Evolutionary conservation across 1,139 yeast genomes (phyloP).

Genomic region (Geotrichum citri-aurantii): DNA sequence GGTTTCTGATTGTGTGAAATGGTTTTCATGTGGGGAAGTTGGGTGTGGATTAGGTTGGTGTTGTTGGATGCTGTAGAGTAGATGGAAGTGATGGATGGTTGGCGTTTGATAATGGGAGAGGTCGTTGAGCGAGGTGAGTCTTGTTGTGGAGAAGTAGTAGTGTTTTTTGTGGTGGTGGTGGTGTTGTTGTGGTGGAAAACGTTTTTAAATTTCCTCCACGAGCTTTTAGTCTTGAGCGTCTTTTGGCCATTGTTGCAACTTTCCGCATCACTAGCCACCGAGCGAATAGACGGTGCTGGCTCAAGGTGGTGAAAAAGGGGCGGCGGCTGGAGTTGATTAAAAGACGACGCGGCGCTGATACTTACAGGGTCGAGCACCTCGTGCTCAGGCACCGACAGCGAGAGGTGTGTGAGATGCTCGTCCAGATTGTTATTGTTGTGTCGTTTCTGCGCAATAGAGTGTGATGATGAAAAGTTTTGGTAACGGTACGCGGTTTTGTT

Average conservation of each 20-base stretch:
- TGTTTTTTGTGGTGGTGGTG: background rate
- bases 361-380: background rate
- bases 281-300: background rate
- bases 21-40: background rate
- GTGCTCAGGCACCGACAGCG: background rate
- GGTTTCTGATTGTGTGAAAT: background rate
- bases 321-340: background rate
- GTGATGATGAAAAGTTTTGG: background rate
- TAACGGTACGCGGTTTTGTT: slow-evolving; percentile 4
- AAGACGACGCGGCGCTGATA: background rate
- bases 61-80: background rate
- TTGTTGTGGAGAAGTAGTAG: background rate
- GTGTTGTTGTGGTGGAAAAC: background rate
- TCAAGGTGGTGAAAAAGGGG: background rate
- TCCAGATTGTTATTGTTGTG: background rate
- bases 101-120: background rate
- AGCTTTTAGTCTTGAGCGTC: background rate
- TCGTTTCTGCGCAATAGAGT: background rate
- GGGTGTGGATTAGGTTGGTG: background rate
- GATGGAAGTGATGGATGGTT: background rate
- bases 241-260: background rate
- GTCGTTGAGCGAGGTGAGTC: background rate
- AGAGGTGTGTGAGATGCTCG: background rate
- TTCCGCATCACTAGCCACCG: background rate
- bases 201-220: background rate